A percentile compares a stretch with the other conserved stretches of the same genome.
Evolutionary conservation across 768 basidiomycete genomes (phyloP).

Genomic region (Leccinum subtestaceum): DNA sequence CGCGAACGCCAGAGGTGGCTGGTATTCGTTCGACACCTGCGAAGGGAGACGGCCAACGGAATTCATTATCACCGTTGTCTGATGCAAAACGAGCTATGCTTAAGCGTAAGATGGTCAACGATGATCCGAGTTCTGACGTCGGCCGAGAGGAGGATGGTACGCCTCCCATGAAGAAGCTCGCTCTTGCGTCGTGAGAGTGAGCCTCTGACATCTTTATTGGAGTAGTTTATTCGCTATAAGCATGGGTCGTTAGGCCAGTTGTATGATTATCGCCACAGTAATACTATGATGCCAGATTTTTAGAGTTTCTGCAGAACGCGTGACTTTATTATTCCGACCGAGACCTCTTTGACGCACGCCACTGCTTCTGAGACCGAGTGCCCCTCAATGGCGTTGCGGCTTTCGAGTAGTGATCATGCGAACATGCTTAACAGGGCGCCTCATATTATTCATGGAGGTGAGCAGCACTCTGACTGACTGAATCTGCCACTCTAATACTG

Average conservation of each 20-base stretch:
- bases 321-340: background rate
- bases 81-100: slow-evolving; percentile 52
- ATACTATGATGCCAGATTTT: slow-evolving; percentile 12
- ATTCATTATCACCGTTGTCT: slow-evolving; percentile 48
- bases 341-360: background rate
- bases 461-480: background rate
- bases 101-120: slow-evolving; percentile 75
- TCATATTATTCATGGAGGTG: slow-evolving; percentile 6
- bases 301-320: background rate
- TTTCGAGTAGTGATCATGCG: background rate
- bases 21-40: slow-evolving; percentile 39
- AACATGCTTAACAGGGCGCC: background rate
- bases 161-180: slow-evolving; percentile 68
- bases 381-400: background rate
- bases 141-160: slow-evolving; percentile 42
- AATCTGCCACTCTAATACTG: background rate
- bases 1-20: slow-evolving; percentile 67
- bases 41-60: slow-evolving; percentile 28
- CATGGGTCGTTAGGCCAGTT: slow-evolving; percentile 23
- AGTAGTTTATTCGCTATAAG: slow-evolving; percentile 31
- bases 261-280: slow-evolving; percentile 22
- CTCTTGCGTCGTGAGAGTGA: slow-evolving; percentile 38
- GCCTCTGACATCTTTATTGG: slow-evolving; percentile 29
- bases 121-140: slow-evolving; percentile 37
- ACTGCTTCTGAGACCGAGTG: background rate